Percentiles rank a stretch among this genome's conserved stretches.
Evolutionary conservation across 176 grass and related monocot species (phyloP).

Genomic region (Rhynchospora tenuis): DNA sequence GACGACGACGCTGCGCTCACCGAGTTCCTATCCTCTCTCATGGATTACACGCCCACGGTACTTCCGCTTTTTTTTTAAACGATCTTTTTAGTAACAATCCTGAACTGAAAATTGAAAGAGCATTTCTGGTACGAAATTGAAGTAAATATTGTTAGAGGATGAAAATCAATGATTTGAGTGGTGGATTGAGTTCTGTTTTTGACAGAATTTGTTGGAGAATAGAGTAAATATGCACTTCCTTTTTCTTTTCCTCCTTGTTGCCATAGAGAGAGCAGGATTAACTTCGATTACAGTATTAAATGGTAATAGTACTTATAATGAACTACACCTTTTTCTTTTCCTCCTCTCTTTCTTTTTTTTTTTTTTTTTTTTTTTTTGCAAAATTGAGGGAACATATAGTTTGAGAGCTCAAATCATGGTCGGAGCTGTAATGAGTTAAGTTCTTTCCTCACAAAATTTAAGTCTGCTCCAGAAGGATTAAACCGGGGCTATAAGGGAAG

Average conservation of each 20-base stretch:
- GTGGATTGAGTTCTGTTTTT: neutral
- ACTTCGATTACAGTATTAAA: neutral
- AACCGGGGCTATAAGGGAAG: no score
- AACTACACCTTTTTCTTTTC: no score
- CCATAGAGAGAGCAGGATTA: neutral
- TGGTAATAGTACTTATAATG: no score
- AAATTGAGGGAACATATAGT: neutral
- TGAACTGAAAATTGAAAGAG: neutral
- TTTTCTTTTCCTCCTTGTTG: neutral
- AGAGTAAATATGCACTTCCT: neutral
- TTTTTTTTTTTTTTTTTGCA: no score
- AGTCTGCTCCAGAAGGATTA: no score
- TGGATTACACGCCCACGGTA: slow-evolving; percentile 95
- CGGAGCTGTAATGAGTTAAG: neutral
- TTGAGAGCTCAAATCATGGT: neutral
- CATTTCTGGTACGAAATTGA: neutral
- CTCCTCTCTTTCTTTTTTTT: no score
- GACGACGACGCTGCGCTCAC: slow-evolving; percentile 77
- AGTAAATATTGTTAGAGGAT: neutral
- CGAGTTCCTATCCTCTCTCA: slow-evolving; percentile 92
- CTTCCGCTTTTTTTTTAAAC: neutral
- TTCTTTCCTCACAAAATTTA: neutral
- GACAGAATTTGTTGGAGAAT: neutral
- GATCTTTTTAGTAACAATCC: neutral
- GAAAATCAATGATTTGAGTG: neutral